Base-by-base conservation (phyloP, 192 early-diverging fungal species). In the Mortierella alpina region DNA sequence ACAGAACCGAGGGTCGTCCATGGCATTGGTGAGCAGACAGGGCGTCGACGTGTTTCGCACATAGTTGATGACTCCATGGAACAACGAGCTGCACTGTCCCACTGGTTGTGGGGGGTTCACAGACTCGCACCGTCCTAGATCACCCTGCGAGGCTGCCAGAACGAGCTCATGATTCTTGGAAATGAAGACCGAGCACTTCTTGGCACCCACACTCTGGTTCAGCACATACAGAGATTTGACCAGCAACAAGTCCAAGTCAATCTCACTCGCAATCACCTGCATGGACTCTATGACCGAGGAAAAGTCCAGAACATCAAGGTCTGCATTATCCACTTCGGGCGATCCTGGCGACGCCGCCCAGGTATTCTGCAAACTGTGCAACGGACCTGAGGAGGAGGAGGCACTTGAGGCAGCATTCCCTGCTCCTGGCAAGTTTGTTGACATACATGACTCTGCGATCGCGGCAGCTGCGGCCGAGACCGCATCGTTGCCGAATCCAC, bases 251-350 rank as follows among this genome's bases (percentile, higher is more conserved):
- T 80, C 66, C 7, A 80, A 60, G 23, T 80, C 77, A 11, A 80
- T 80, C 39, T 80, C 77, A 59, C 77, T 80, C 6, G 77, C 77
- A 59, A 80, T 80, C 5, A 72, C 77, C 23, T 80, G 77, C 77
- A 80, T 80, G 6, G 77, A 70, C 0, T 80, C 77, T 52, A 80
- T 80, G 12, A 80, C 77, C 4, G 77, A 80, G 12, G 77, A 72
- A 18, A 80, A 80, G 17, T 80, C 77, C 0, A 80, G 66, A 6
- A 80, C 66, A 20, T 80, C 77, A 31, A 80, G 49, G 41, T 80
- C 77, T 1, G 66, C 47, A 63, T 68, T 72, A 23, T 80, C 77
- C 46, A 72, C 23, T 22, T 80, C 77, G 2, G 77, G 77, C 7
- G 77, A 80, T 23, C 68, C 59, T 1, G 77, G 77, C 14, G 77